Evolutionary conservation across 2,329 filamentous ascomycete species (phyloP).

Genomic region (Ramularia endophylla): DNA sequence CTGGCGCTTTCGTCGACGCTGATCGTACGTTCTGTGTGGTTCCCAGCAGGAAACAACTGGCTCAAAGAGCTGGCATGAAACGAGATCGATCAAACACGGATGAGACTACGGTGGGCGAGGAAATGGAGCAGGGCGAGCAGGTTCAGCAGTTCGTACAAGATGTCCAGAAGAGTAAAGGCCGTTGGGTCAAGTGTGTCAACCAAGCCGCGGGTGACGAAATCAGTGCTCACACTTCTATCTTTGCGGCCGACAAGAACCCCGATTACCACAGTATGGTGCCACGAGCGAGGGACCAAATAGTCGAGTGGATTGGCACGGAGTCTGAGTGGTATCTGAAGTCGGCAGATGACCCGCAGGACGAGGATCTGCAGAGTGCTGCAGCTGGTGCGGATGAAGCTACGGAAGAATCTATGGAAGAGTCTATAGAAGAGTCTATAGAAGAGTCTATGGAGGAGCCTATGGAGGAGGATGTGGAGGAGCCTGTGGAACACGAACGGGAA

Average conservation of each 20-base stretch:
- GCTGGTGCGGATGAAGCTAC: not conserved
- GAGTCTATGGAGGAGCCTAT: not conserved
- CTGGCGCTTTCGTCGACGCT: slow-evolving; percentile 57
- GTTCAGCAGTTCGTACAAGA: slow-evolving; percentile 31
- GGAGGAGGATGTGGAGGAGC: not conserved
- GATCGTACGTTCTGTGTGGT: slow-evolving; percentile 86
- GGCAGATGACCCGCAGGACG: slow-evolving; percentile 3
- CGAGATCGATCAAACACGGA: slow-evolving; percentile 12
- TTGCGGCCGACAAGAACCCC: slow-evolving; percentile 64
- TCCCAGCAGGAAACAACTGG: slow-evolving; percentile 49
- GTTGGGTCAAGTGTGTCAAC: slow-evolving; percentile 70
- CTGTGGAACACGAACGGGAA: not conserved
- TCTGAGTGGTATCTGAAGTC: slow-evolving; percentile 26
- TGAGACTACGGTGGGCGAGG: slow-evolving; percentile 26
- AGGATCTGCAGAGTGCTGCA: not conserved
- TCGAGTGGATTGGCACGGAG: slow-evolving; percentile 49
- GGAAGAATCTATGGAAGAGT: not conserved
- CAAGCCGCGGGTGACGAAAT: slow-evolving; percentile 74
- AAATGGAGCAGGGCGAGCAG: slow-evolving; percentile 26
- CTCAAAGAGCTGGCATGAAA: slow-evolving; percentile 20
- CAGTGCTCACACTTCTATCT: slow-evolving; percentile 75
- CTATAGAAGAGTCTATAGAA: no score
- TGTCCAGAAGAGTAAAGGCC: slow-evolving; percentile 35
- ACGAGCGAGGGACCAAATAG: slow-evolving; percentile 59
- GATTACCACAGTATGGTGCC: slow-evolving; percentile 63